Evolutionary conservation across 352 stramenopile species (phyloP), one percentile per base, ranked within the genome.

Genomic region (Pythium biforme): DNA sequence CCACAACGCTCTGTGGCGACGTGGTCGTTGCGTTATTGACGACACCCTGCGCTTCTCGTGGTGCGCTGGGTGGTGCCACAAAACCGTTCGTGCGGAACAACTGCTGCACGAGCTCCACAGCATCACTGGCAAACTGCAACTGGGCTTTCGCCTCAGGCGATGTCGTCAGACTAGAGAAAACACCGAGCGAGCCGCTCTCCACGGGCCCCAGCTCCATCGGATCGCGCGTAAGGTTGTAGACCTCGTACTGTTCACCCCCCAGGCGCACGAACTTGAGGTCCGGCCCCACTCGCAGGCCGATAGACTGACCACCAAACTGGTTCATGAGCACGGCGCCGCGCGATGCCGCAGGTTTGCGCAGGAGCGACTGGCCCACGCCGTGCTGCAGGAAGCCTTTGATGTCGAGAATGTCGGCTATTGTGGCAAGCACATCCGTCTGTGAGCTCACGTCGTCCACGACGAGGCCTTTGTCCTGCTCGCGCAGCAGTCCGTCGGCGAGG

Each of bases 401-500:
- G 17, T 45, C 60, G 10, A 67, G 20, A 20, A 67, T 39, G 17
- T 67, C 60, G 5, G 60, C 26, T 22, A 67, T 33, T 23, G 60
- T 67, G 4, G 51, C 43, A 20, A 67, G 45, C 22, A 67, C 11
- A 22, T 67, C 60, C 0, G 40, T 46, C 29, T 62, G 51, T 23
- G 43, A 57, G 4, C 43, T 57, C n/a, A 56, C 7, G 20, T 67
- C 51, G n/a, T 67, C 52, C 10, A 67, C 33, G 5, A 62, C 51
- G 2, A 50, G 8, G 20, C 60, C 60, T 22, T 59, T 58, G 39
- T 51, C 34, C 11, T 53, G n/a, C 26, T 66, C 59, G 15, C 7
- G 19, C 25, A 66, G 26, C n/a, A 66, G 14, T 8, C 34, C 59
- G n/a, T 66, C 59, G 4, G 37, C 59, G 2, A 66, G 22, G 8